Evolutionary conservation across 768 basidiomycete species (phyloP).

Genomic region (Phylloporus sp.): DNA sequence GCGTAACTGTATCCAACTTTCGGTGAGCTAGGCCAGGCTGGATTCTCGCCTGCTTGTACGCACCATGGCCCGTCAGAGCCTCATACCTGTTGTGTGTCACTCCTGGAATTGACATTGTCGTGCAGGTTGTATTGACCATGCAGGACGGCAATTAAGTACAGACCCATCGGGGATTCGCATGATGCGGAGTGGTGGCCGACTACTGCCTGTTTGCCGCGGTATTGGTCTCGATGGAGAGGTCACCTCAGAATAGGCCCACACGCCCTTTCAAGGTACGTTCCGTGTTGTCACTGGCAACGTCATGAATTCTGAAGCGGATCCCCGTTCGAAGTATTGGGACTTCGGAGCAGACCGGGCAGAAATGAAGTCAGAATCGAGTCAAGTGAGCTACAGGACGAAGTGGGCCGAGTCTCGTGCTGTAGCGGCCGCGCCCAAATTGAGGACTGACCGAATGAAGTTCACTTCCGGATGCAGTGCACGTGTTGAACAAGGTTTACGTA

Average conservation of each 20-base stretch:
- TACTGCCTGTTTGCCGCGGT: slow-evolving; percentile 13
- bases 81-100: slow-evolving; percentile 9
- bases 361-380: slow-evolving; percentile 5
- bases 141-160: slow-evolving; percentile 20
- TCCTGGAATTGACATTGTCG: slow-evolving; percentile 5
- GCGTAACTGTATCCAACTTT: neutral
- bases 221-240: slow-evolving; percentile 6
- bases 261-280: slow-evolving; percentile 12
- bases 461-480: slow-evolving; percentile 27
- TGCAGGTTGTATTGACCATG: slow-evolving; percentile 2
- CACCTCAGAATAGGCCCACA: slow-evolving; percentile 7
- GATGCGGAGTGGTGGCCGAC: slow-evolving; percentile 2
- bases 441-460: slow-evolving; percentile 14
- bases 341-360: slow-evolving; percentile 12
- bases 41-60: slow-evolving; percentile 10
- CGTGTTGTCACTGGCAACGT: slow-evolving; percentile 23
- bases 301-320: slow-evolving; percentile 25
- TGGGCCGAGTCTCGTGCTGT: slow-evolving; percentile 16
- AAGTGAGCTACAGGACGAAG: slow-evolving; percentile 9
- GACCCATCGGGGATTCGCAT: slow-evolving; percentile 23
- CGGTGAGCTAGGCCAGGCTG: neutral
- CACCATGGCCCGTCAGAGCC: slow-evolving; percentile 1
- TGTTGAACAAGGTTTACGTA: slow-evolving; percentile 25
- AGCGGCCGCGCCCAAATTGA: slow-evolving; percentile 9
- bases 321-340: slow-evolving; percentile 6